Evolutionary conservation across 139 green algal species (phyloP).

Genomic region (Chlamydomonas schloesseri): DNA sequence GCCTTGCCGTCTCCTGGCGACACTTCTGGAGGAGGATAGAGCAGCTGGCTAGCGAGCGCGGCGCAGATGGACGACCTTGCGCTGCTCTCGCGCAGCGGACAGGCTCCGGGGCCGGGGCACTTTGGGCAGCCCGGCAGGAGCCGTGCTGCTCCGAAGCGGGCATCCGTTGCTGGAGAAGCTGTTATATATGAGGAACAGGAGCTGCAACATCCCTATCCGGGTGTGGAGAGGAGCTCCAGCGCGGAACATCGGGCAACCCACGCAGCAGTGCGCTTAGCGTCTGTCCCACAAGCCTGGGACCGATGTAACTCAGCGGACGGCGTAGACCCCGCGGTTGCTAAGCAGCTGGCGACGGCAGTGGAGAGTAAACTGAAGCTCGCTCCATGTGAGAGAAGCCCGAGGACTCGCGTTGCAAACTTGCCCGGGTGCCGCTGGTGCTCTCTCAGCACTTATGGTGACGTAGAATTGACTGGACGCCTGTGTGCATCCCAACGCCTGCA

Average conservation of each 20-base stretch:
- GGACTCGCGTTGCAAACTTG: too few species aligned
- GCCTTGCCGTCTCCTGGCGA: background rate
- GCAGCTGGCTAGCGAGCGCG: too few species aligned
- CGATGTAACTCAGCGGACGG: constrained; percentile 21
- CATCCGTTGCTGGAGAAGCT: constrained; percentile 11
- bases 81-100: background rate
- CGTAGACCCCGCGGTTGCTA: background rate
- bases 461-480: too few species aligned
- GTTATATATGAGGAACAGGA: background rate
- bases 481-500: too few species aligned
- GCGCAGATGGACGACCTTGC: constrained; percentile 3
- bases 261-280: too few species aligned
- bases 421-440: too few species aligned
- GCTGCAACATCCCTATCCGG: background rate
- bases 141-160: background rate
- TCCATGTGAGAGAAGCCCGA: background rate
- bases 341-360: constrained; percentile 18
- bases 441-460: too few species aligned
- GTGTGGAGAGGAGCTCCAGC: constrained; percentile 1
- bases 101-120: background rate
- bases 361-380: constrained; percentile 49
- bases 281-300: background rate
- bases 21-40: constrained; percentile 1
- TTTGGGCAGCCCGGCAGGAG: background rate
- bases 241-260: background rate